Evolutionary conservation across 2,329 filamentous ascomycete genomes (phyloP), one percentile per base, ranked within the genome.

Genomic region (Botrytis medusae): DNA sequence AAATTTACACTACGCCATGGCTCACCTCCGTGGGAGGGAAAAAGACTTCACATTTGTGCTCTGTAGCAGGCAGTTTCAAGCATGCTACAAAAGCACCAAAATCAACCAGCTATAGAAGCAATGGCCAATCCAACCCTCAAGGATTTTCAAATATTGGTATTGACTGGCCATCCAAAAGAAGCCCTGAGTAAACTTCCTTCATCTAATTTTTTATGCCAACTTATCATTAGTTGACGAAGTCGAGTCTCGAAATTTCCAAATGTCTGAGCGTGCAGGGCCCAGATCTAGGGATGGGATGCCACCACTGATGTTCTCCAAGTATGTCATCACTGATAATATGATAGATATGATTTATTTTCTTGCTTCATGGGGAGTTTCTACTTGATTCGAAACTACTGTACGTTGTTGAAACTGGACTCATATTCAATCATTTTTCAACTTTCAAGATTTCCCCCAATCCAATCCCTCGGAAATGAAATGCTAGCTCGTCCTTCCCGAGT

Each of bases 401-500:
- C 48, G 48, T 54, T 12, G 48, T 51, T 16, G 48, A 2, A 54
- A 54, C 25, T 54, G 48, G 48, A 54, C 48, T n/a, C 59, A 14
- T 25, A 25, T 25, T 37, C 29, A 60, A 60, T 60, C 32, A 20
- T 60, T 32, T 25, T 14, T 29, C 63, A 65, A 67, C 63, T 67
- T 54, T 54, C 48, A 54, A 16, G 25, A 54, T n/a, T 16, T 12
- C 12, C n/a, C 44, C 44, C 64, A 34, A 67, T 18, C 64, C 46
- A 40, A 29, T 25, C 46, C 64, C 7, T 54, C 64, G 64, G 34
- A 54, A 68, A 54, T 68, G 46, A 68, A 37, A 40, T 42, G 60
- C 59, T 34, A 60, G 59, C 64, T 67, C 64, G 32, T 40, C 64
- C 34, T 67, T 67, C 64, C 64, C 44, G 46, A 67, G 64, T 34